Base-by-base conservation (phyloP, 768 basidiomycete species). In the Termitomyces sp. region DNA sequence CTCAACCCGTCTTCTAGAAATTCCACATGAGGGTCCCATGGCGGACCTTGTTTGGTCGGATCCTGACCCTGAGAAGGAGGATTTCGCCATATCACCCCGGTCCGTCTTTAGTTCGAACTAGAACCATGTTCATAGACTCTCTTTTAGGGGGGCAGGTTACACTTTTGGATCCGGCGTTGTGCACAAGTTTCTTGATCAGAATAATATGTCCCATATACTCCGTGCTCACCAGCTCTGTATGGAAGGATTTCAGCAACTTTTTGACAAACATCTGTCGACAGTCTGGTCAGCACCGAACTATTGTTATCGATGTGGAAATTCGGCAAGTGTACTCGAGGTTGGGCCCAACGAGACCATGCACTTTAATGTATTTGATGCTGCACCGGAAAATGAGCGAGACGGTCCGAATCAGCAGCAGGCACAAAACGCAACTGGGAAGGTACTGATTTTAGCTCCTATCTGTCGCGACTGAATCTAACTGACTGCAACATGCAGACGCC, bases 11-110 rank as follows among this genome's bases (percentile, higher is more conserved):
- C 66, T 56, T 57, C 46, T 56, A 94, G 97, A 99, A 78, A 98
- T 99, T 57, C 97, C 97, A 42, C 97, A 98, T 65, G 97, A 99
- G 72, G 97, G 97, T 3, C 96, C 97, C 27, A 98, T 99, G 94
- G 96, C 96, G 12, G 97, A 99, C 80, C 82, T 99, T 28, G 97
- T 99, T 2, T 99, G 97, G 97, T 98, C 95, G 44, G 97, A 99
- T 80, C 97, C 97, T 35, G 97, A 99, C 74, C 85, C 93, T 37
- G 97, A 99, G 72, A 99, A 98, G 71, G 97, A 98, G 70, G 97
- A 98, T 67, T 99, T 98, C 69, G 96, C 97, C 28, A 98, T 99
- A 72, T 97, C 94, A 58, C 96, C 96, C 56, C 84, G 96, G 94
- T 96, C 61, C 55, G 82, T 73, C 60, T 57, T 55, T 49, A 58